Base-by-base conservation (phyloP, 257 asterid species). In the Gardenia jasminoides region DNA sequence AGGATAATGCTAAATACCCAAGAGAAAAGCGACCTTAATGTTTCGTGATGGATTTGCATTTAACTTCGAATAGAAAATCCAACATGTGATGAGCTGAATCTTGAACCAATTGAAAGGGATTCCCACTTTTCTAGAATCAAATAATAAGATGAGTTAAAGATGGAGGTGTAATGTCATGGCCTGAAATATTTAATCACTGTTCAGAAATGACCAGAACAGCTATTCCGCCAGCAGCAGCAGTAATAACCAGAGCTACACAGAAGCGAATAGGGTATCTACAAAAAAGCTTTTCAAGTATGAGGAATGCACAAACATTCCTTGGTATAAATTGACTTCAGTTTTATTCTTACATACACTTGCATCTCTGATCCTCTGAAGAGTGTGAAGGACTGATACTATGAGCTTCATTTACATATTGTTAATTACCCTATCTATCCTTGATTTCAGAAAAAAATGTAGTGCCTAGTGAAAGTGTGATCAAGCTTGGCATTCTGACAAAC, bases 231-330 rank as follows among this genome's bases (percentile, higher is more conserved):
- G 64, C 28, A 56, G 22, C 64, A 20, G 64, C 8, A 56, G n/a
- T n/a, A n/a, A n/a, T n/a, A 56, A 56, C 64, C n/a, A 0, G n/a
- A 20, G 31, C 66, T 24, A 9, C 1, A 59, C 16, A 59, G 20
- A 6, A 19, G 22, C 22, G 64, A 6, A 20, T 19, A 56, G 8
- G 22, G 9, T 2, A 20, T 20, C 24, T 5, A 1, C 0, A 61
- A 61, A 64, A 11, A 0, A 11, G 36, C 12, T 9, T 64, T 30
- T 28, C 41, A 28, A 26, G 69, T 26, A 31, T 7, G 54, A 9
- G 75, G 62, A 70, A 58, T 41, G 72, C 72, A 22, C 16, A 44
- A 58, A 28, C 61, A 70, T 70, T 59, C 70, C 77, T 43, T 4
- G 7, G 39, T 67, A 48, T 44, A 3, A 56, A 44, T 24, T 66